These are phyloP conservation scores for Eutrema yunnanense DNA, from an alignment of 345 rosid genomes.

Conservation along the genomic window DNA sequence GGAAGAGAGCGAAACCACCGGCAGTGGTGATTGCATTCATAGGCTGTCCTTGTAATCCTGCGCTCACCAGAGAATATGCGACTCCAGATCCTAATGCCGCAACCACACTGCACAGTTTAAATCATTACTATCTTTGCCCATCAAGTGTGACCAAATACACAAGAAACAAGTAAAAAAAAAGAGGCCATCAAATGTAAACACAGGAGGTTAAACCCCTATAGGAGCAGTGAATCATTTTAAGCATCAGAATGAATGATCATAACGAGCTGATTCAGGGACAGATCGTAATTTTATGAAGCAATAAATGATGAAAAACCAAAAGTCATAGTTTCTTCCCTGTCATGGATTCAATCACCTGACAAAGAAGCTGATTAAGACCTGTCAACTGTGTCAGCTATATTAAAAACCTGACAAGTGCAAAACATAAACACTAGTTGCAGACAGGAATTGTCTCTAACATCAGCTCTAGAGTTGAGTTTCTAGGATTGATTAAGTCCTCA, in stretches of 20 bases:
- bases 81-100: conserved; percentile 97
- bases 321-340: not conserved
- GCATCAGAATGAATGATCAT: not conserved
- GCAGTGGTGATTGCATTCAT: conserved; percentile 73
- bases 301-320: not conserved
- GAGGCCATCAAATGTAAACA: not conserved
- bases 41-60: conserved; percentile 70
- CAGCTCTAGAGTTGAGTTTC: not conserved
- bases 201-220: not conserved
- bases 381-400: not conserved
- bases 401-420: not conserved
- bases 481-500: not conserved
- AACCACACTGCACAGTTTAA: conserved; percentile 59
- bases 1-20: conserved; percentile 67
- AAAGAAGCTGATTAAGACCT: not conserved
- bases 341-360: not conserved
- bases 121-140: not conserved
- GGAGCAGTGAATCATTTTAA: not conserved
- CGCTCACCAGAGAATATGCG: conserved; percentile 73
- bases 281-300: not conserved
- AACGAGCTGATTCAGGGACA: not conserved
- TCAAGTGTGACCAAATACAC: not conserved
- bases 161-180: not conserved
- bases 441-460: not conserved
- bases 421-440: not conserved